Percentiles rank a stretch among this genome's conserved stretches.
phyloP scores from a whole-genome alignment of 306 rosid genomes.

The Quercus mongolica region DNA sequence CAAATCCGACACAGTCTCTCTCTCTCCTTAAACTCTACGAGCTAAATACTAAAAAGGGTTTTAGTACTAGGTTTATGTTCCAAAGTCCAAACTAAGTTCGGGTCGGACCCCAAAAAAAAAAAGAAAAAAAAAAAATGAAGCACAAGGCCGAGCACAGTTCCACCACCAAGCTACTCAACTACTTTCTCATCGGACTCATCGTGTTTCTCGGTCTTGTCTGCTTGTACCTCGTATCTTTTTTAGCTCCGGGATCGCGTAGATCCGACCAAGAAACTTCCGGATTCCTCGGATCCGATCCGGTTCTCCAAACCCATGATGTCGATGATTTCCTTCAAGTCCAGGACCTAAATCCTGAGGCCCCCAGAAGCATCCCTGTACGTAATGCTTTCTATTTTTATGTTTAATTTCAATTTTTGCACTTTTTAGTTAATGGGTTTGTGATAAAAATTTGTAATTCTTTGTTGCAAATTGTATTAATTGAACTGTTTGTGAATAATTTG shows the following conservation, averaged over 20 bases:
- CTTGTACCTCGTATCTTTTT: slow-evolving; percentile 40
- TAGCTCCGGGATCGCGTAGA: slow-evolving; percentile 52
- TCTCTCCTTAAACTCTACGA: neutral
- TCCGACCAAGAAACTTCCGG: slow-evolving; percentile 24
- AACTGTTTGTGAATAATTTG: neutral
- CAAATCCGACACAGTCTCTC: neutral
- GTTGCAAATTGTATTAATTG: neutral
- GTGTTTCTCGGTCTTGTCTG: slow-evolving; percentile 38
- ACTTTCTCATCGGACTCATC: slow-evolving; percentile 25
- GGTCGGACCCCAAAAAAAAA: neutral
- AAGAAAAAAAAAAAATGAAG: slow-evolving; percentile 30
- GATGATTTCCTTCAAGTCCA: slow-evolving; percentile 28
- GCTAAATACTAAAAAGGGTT: neutral
- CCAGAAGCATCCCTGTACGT: slow-evolving; percentile 44
- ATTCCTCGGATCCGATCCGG: slow-evolving; percentile 24
- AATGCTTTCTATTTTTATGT: neutral
- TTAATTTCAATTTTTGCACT: neutral
- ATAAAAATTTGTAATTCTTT: neutral
- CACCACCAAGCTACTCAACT: slow-evolving; percentile 24
- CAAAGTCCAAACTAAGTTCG: neutral
- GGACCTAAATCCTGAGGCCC: slow-evolving; percentile 30
- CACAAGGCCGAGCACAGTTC: slow-evolving; percentile 23
- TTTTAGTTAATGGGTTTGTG: neutral
- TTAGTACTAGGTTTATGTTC: neutral
- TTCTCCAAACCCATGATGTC: slow-evolving; percentile 19